phyloP scores from a whole-genome alignment of 768 basidiomycete genomes.

The Leucocoprinus birnbaumii region DNA sequence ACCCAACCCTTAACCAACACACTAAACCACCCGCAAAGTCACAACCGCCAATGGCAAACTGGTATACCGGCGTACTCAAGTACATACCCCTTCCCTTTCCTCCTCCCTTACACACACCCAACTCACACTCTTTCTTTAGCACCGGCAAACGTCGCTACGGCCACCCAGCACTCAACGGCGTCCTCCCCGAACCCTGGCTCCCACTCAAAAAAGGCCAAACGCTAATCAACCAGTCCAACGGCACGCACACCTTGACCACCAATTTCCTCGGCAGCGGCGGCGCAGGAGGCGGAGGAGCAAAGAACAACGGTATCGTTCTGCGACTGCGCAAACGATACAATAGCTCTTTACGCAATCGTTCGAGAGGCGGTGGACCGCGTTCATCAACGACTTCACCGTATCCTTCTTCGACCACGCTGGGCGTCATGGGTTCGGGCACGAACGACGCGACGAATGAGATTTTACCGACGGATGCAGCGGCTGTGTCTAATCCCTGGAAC shows the following conservation, averaged over 20 bases:
- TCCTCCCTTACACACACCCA: background rate
- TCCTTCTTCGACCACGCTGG: too few relatives aligned
- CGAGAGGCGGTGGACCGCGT: background rate
- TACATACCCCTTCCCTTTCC: constrained; percentile 24
- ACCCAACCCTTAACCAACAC: too few relatives aligned
- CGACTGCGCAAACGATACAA: constrained; percentile 76
- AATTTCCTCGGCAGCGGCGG: too few relatives aligned
- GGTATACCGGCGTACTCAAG: constrained; percentile 93
- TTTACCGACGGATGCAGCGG: constrained; percentile 20
- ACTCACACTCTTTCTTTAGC: constrained; percentile 39
- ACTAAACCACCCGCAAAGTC: constrained; percentile 45
- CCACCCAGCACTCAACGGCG: constrained; percentile 92
- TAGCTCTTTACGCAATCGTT: constrained; percentile 20
- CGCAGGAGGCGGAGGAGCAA: background rate
- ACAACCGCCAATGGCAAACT: constrained; percentile 95
- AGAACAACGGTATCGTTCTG: constrained; percentile 61
- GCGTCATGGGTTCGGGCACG: background rate
- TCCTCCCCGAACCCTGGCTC: constrained; percentile 92
- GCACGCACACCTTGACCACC: constrained; percentile 22
- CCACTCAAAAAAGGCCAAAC: constrained; percentile 84
- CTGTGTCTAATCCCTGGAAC: constrained; percentile 58
- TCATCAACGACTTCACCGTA: too few relatives aligned
- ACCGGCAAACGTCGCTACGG: constrained; percentile 95
- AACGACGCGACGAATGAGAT: background rate
- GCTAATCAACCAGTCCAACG: constrained; percentile 56